Evolutionary conservation across 768 basidiomycete genomes (phyloP).

Genomic region (Amanita brunnescens): DNA sequence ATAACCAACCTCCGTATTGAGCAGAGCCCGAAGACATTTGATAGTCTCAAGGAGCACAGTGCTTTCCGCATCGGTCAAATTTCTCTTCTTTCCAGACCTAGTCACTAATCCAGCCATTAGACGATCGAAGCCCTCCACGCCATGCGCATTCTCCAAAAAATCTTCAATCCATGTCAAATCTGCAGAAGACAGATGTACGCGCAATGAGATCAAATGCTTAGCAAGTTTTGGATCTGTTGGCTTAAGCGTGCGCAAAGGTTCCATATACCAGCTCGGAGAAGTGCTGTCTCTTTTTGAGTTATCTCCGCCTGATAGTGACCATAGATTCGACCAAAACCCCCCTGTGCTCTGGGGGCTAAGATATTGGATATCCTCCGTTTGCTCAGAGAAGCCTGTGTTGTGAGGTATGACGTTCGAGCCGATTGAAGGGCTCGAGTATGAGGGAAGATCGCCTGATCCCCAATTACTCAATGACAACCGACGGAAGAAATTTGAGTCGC

Average conservation of each 20-base stretch:
- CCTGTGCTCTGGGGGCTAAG: constrained; percentile 66
- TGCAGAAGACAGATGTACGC: constrained; percentile 81
- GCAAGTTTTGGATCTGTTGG: constrained; percentile 50
- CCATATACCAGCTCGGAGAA: constrained; percentile 55
- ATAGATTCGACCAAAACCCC: constrained; percentile 70
- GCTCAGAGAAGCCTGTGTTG: constrained; percentile 1
- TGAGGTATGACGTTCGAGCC: constrained; percentile 33
- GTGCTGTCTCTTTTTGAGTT: constrained; percentile 28
- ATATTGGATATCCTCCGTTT: constrained; percentile 26
- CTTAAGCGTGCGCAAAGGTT: constrained; percentile 47
- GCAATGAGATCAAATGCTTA: constrained; percentile 73
- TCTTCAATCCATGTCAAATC: constrained; percentile 69
- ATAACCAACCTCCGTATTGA: constrained; percentile 69
- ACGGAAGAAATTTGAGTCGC: constrained; percentile 57
- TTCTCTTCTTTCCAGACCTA: constrained; percentile 55
- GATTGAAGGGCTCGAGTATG: constrained; percentile 20
- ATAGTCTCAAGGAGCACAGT: constrained; percentile 64
- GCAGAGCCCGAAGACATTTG: constrained; percentile 70
- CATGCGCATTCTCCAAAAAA: constrained; percentile 60
- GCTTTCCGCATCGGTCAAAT: constrained; percentile 56
- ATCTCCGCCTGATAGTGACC: constrained; percentile 58
- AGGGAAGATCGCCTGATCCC: constrained; percentile 29
- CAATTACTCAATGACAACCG: constrained; percentile 61
- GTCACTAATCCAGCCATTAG: constrained; percentile 55
- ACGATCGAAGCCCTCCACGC: constrained; percentile 52